Conservation (phyloP, 345 rosid genomes). For the Eucalyptus leucophloia region DNA sequence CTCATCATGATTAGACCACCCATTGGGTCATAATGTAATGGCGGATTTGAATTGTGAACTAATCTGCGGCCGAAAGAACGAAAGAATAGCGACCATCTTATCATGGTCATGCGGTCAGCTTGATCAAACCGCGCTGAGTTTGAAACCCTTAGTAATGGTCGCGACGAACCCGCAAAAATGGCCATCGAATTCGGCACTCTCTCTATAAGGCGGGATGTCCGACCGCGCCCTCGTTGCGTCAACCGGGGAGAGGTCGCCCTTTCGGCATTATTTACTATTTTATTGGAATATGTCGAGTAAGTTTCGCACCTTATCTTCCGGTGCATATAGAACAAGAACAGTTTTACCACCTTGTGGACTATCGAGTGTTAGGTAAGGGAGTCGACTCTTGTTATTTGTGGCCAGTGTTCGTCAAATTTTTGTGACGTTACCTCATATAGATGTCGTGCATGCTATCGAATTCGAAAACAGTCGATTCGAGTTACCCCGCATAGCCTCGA, state of each 20-base stretch:
- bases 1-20: neutral
- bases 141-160: neutral
- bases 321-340: neutral
- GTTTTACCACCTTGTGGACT: neutral
- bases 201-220: neutral
- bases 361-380: neutral
- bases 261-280: neutral
- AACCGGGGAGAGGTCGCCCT: neutral
- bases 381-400: neutral
- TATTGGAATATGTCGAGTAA: neutral
- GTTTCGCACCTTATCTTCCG: neutral
- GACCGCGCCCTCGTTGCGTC: too few species aligned
- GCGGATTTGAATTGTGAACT: neutral
- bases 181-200: neutral
- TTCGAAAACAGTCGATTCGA: neutral
- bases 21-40: neutral
- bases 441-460: neutral
- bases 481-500: neutral
- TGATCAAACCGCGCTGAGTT: neutral
- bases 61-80: neutral
- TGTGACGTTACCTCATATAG: neutral
- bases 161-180: neutral
- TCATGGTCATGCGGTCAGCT: neutral
- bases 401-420: neutral
- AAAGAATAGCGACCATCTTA: neutral